Conservation (phyloP, 2,329 filamentous ascomycete genomes). For the Pseudogymnoascus sp. region DNA sequence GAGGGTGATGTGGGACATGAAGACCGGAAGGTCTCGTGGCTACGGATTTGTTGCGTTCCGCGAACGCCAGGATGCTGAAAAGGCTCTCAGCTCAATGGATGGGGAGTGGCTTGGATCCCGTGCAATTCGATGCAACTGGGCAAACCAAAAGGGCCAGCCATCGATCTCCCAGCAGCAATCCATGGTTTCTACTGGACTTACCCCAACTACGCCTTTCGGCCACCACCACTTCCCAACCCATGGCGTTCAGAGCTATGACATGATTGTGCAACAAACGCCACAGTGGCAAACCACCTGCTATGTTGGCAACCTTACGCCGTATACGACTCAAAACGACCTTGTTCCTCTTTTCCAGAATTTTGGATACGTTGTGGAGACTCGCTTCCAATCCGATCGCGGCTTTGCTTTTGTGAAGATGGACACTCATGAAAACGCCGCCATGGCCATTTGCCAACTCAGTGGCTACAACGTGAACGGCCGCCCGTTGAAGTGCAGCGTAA, state of each 20-base stretch:
- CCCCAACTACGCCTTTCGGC: conserved; percentile 89
- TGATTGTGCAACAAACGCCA: conserved; percentile 90
- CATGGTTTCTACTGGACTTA: conserved; percentile 97
- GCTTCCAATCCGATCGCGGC: conserved; percentile 94
- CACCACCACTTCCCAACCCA: conserved; percentile 98
- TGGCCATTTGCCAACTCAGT: conserved; percentile 96
- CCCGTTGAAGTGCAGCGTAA: conserved; percentile 95
- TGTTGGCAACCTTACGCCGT: conserved; percentile 93
- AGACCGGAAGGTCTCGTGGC: conserved; percentile 92
- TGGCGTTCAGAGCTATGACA: conserved; percentile 93
- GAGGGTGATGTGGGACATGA: conserved; percentile 99
- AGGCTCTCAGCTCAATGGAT: conserved; percentile 95
- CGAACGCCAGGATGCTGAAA: conserved; percentile 87
- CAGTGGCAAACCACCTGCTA: conserved; percentile 98
- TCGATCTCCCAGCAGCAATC: conserved; percentile 97
- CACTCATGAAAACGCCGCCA: conserved; percentile 92
- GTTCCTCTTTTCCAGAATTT: conserved; percentile 99
- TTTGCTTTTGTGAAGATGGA: conserved; percentile 99
- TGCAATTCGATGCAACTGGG: conserved; percentile 99
- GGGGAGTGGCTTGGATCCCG: conserved; percentile 98
- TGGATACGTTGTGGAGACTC: conserved; percentile 91
- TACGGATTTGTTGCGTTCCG: conserved; percentile 98
- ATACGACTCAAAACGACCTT: conserved; percentile 92
- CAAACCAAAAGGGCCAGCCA: conserved; percentile 98
- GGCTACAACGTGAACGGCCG: conserved; percentile 97